A percentile compares a stretch with the other conserved stretches of the same genome.
Evolutionary conservation across 495 filamentous ascomycete genomes (phyloP).

Genomic region (Xeromyces bisporus): DNA sequence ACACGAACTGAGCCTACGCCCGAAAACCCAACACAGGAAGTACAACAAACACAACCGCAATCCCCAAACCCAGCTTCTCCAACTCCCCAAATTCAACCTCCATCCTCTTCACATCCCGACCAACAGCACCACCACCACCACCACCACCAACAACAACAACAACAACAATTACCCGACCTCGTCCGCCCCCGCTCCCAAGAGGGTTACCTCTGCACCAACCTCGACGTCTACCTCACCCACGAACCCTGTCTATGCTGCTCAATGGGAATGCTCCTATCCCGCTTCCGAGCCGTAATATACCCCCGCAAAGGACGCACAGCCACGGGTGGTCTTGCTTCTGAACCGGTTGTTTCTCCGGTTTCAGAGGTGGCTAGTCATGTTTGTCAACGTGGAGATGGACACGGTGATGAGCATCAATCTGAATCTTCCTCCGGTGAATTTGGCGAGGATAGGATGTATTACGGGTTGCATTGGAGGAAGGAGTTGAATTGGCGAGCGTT

Average conservation of each 20-base stretch:
- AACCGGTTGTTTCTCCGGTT: conserved; percentile 13
- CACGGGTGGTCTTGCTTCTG: conserved; percentile 25
- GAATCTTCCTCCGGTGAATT: conserved; percentile 2
- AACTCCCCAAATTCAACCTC: background rate
- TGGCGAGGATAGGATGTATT: conserved; percentile 21
- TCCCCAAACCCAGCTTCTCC: background rate
- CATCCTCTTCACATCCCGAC: conserved; percentile 1
- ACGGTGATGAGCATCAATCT: conserved; percentile 5
- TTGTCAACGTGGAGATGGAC: conserved; percentile 1
- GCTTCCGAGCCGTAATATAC: conserved; percentile 74
- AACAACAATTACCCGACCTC: conserved; percentile 6
- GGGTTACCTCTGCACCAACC: conserved; percentile 85
- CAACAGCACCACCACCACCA: conserved; percentile 1
- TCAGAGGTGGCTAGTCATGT: background rate
- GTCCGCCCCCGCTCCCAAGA: conserved; percentile 34
- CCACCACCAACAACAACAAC: background rate
- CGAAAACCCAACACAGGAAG: too few relatives aligned
- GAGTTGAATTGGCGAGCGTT: conserved; percentile 90
- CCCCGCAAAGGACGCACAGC: conserved; percentile 31
- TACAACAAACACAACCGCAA: background rate
- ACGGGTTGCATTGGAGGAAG: conserved; percentile 81
- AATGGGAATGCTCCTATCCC: conserved; percentile 86
- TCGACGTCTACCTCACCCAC: conserved; percentile 83
- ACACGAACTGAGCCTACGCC: background rate
- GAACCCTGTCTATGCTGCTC: conserved; percentile 93